A percentile compares a stretch with the other conserved stretches of the same genome.
phyloP scores from a whole-genome alignment of 202 grass and related monocot species.

The Panicum hallii region DNA sequence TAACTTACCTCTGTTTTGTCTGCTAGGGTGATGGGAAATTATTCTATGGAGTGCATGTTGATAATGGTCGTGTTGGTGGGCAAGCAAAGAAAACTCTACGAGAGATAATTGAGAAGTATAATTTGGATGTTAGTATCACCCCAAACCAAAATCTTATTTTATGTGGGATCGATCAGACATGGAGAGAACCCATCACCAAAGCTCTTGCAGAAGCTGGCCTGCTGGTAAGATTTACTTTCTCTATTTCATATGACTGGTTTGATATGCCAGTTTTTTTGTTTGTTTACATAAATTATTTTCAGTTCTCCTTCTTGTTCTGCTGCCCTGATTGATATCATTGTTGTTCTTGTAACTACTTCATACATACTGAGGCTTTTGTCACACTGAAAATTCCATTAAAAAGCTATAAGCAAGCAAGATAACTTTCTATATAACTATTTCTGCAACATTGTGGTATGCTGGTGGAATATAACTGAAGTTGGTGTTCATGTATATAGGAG shows the following conservation, averaged over 20 bases:
- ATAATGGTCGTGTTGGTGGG: constrained; percentile 84
- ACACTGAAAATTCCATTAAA: neutral
- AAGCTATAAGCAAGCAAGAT: neutral
- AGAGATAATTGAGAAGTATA: constrained; percentile 92
- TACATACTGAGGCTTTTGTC: neutral
- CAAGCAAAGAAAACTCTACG: constrained; percentile 82
- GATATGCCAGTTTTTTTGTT: neutral
- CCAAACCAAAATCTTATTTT: constrained; percentile 97
- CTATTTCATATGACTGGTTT: neutral
- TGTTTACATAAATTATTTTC: neutral
- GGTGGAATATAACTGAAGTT: constrained; percentile 17
- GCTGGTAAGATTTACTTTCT: constrained; percentile 56
- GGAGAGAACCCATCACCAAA: constrained; percentile 67
- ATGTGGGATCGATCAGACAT: constrained; percentile 70
- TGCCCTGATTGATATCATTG: neutral
- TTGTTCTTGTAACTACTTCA: neutral
- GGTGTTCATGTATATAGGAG: constrained; percentile 56
- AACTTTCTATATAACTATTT: constrained; percentile 26
- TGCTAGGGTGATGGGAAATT: constrained; percentile 83
- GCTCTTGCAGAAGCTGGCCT: constrained; percentile 87
- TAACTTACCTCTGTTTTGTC: constrained; percentile 19
- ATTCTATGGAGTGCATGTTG: constrained; percentile 93
- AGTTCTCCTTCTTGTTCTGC: constrained; percentile 19
- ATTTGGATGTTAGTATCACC: constrained; percentile 79
- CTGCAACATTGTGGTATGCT: neutral